Percentiles rank a stretch among this genome's conserved stretches.
phyloP scores from a whole-genome alignment of 1,284 basidiomycete genomes.

The Ceratobasidium papillatum region DNA sequence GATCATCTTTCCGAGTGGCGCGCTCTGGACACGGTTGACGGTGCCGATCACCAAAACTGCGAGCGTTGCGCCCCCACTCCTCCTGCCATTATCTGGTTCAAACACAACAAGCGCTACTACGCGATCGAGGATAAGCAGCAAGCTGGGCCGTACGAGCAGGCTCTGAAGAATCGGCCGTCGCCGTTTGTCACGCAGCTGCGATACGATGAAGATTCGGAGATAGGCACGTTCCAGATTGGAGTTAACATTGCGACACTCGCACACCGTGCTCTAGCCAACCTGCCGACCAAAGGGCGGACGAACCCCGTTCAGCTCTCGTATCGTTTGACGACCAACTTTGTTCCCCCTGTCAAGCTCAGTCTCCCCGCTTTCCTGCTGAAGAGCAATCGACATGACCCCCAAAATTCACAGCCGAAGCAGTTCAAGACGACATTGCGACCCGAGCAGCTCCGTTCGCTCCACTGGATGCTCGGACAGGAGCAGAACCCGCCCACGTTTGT shows the following conservation, averaged over 20 bases:
- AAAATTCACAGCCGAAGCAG: conserved; percentile 79
- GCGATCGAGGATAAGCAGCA: conserved; percentile 84
- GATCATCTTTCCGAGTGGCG: conserved; percentile 71
- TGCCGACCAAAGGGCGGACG: conserved; percentile 68
- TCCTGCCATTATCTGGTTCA: conserved; percentile 78
- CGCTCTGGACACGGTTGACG: conserved; percentile 58
- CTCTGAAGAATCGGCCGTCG: conserved; percentile 84
- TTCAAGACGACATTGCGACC: conserved; percentile 79
- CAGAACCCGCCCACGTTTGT: conserved; percentile 72
- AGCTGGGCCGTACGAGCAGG: conserved; percentile 86
- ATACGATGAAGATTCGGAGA: conserved; percentile 64
- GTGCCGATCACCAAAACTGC: conserved; percentile 59
- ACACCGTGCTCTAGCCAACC: conserved; percentile 84
- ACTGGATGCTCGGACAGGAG: conserved; percentile 93
- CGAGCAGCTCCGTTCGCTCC: conserved; percentile 89
- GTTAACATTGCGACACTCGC: conserved; percentile 88
- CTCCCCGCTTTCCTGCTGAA: conserved; percentile 71
- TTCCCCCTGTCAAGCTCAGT: conserved; percentile 68
- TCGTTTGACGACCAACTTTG: conserved; percentile 82
- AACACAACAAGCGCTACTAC: conserved; percentile 58
- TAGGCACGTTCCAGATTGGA: conserved; percentile 82
- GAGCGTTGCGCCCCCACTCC: conserved; percentile 80
- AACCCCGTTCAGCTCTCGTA: conserved; percentile 72
- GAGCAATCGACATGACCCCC: conserved; percentile 80
- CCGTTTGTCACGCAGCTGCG: conserved; percentile 90